These are phyloP conservation scores for Blastobotrys arbuscula DNA, from an alignment of 1,139 yeast species.

Conservation along the genomic window DNA sequence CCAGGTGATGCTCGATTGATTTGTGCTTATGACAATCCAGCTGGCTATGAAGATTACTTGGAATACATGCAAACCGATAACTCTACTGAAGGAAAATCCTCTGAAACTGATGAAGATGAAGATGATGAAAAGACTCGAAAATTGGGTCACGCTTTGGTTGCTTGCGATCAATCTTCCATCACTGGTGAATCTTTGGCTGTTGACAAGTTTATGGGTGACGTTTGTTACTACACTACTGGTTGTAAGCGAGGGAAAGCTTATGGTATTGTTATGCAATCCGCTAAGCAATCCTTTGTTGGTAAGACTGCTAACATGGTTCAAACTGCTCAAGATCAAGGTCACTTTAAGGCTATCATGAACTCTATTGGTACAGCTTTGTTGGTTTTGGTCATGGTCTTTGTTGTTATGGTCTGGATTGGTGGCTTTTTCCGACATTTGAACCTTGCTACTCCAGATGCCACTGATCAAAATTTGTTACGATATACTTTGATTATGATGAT, in stretches of 20 bases:
- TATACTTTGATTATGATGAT: conserved; percentile 83
- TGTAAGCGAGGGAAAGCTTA: conserved; percentile 77
- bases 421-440: conserved; percentile 71
- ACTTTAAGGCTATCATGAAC: conserved; percentile 76
- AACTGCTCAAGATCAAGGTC: conserved; percentile 73
- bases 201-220: conserved; percentile 66
- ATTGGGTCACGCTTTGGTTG: conserved; percentile 45
- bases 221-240: conserved; percentile 68
- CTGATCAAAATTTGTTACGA: conserved; percentile 47
- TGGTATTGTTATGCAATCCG: conserved; percentile 69
- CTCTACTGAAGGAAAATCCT: conserved; percentile 80
- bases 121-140: conserved; percentile 44
- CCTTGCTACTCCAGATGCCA: conserved; percentile 49
- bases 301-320: conserved; percentile 75
- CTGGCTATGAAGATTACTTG: conserved; percentile 35
- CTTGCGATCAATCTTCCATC: conserved; percentile 74
- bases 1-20: conserved; percentile 94
- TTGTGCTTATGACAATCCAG: conserved; percentile 39
- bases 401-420: conserved; percentile 69
- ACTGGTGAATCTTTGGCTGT: conserved; percentile 81
- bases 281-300: conserved; percentile 66
- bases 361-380: conserved; percentile 72
- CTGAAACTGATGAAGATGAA: conserved; percentile 64
- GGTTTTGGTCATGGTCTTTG: conserved; percentile 64
- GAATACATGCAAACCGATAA: conserved; percentile 42